Conservation (phyloP, 352 stramenopile genomes). For the Pilasporangium apinafurcum region DNA sequence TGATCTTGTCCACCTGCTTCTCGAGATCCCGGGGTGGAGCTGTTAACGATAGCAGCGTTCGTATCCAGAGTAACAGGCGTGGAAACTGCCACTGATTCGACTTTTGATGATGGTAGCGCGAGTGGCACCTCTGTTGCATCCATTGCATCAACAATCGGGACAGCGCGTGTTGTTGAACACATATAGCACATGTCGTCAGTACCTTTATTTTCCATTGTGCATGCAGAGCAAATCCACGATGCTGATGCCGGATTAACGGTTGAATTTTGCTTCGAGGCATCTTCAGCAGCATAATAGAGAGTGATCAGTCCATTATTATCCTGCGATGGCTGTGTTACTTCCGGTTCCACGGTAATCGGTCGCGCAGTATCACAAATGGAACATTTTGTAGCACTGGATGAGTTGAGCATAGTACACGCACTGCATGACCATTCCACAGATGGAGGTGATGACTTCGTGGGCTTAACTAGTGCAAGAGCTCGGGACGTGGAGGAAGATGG, state of each 20-base stretch:
- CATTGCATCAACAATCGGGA: conserved; percentile 34
- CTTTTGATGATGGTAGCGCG: conserved; percentile 19
- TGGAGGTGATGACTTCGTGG: conserved; percentile 5
- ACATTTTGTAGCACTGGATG: conserved; percentile 46
- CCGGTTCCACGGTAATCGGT: conserved; percentile 14
- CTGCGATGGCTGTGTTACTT: no score
- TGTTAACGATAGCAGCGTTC: conserved; percentile 8
- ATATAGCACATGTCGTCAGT: conserved; percentile 55
- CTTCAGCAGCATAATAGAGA: conserved; percentile 60
- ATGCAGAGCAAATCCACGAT: conserved; percentile 55
- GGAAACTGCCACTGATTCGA: conserved; percentile 12
- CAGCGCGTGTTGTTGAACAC: conserved; percentile 42
- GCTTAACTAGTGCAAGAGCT: conserved; percentile 35
- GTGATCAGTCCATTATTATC: conserved; percentile 51
- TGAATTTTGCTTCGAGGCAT: conserved; percentile 22
- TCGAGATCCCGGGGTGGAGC: conserved; percentile 1
- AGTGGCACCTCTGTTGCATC: conserved; percentile 22
- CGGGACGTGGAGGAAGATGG: conserved; percentile 33
- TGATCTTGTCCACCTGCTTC: neutral
- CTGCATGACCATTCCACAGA: conserved; percentile 58
- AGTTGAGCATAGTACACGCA: conserved; percentile 79
- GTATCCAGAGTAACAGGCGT: conserved; percentile 29
- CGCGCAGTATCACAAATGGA: conserved; percentile 61
- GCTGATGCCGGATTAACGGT: conserved; percentile 4
- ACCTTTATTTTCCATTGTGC: conserved; percentile 76